Conservation (phyloP, 2,329 filamentous ascomycete genomes). For the Orbilia ellipsospora region DNA sequence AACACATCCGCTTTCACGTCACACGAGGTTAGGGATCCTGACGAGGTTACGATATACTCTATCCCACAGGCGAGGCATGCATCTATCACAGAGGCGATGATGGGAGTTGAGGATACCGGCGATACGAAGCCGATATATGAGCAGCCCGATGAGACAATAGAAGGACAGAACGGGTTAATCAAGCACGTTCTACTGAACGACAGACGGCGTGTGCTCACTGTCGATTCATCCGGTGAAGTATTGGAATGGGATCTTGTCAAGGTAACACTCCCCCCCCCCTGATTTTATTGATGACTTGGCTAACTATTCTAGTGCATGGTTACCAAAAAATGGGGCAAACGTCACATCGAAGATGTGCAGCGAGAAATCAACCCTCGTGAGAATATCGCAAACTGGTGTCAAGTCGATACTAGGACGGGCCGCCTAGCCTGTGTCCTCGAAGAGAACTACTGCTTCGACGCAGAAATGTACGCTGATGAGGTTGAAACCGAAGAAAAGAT, state of each 20-base stretch:
- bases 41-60: conserved; percentile 68
- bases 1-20: conserved; percentile 79
- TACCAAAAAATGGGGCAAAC: conserved; percentile 91
- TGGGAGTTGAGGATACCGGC: conserved; percentile 66
- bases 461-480: conserved; percentile 96
- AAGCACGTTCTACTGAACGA: conserved; percentile 95
- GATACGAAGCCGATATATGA: conserved; percentile 73
- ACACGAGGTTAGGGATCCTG: conserved; percentile 66
- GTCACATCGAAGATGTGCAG: conserved; percentile 91
- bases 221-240: conserved; percentile 95
- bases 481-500: conserved; percentile 77
- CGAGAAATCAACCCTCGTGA: conserved; percentile 86
- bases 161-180: conserved; percentile 93
- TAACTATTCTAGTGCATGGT: conserved; percentile 75
- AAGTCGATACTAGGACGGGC: conserved; percentile 91
- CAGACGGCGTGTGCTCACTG: conserved; percentile 84
- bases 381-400: conserved; percentile 94
- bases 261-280: conserved; percentile 65
- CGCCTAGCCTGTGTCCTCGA: conserved; percentile 90
- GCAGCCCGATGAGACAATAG: conserved; percentile 81
- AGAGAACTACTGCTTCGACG: conserved; percentile 96
- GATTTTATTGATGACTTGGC: conserved; percentile 56
- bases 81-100: conserved; percentile 67
- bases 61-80: conserved; percentile 68
- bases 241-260: conserved; percentile 92